These are phyloP conservation scores for Nemania abortiva DNA, from an alignment of 2,329 filamentous ascomycete genomes.

Conservation along the genomic window DNA sequence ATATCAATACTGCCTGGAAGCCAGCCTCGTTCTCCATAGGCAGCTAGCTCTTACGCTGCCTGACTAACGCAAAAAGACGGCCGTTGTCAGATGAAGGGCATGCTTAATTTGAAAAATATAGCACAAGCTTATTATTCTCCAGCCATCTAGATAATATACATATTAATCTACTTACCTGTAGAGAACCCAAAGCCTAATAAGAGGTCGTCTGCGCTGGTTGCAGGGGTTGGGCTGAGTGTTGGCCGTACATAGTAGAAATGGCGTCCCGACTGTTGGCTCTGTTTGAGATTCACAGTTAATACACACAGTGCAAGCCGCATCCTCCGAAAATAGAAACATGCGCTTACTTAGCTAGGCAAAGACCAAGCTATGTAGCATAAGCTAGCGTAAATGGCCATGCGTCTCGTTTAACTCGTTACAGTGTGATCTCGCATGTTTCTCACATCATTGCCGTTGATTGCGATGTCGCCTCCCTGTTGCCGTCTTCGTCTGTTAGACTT, in stretches of 20 bases:
- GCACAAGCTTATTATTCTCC: slow-evolving; percentile 3
- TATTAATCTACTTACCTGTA: neutral
- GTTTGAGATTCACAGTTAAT: slow-evolving; percentile 9
- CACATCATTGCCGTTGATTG: slow-evolving; percentile 8
- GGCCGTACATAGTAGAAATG: slow-evolving; percentile 8
- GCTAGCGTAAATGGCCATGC: slow-evolving; percentile 23
- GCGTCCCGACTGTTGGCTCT: neutral
- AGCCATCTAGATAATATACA: neutral
- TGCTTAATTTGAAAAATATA: neutral
- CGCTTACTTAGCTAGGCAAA: slow-evolving; percentile 15
- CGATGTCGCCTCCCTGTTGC: slow-evolving; percentile 1
- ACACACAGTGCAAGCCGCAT: slow-evolving; percentile 6
- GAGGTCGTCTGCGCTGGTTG: neutral
- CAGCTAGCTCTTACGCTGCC: neutral
- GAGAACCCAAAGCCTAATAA: neutral
- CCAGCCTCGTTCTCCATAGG: neutral
- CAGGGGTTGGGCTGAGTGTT: slow-evolving; percentile 13
- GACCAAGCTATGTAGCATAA: neutral
- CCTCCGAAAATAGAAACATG: slow-evolving; percentile 25
- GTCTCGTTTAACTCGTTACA: slow-evolving; percentile 17
- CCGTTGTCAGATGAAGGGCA: neutral
- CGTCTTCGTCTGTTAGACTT: neutral
- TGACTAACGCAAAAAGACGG: neutral
- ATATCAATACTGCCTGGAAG: neutral
- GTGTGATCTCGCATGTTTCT: slow-evolving; percentile 7